Evolutionary conservation across 2,329 filamentous ascomycete genomes (phyloP).

Genomic region (Massarina eburnea): DNA sequence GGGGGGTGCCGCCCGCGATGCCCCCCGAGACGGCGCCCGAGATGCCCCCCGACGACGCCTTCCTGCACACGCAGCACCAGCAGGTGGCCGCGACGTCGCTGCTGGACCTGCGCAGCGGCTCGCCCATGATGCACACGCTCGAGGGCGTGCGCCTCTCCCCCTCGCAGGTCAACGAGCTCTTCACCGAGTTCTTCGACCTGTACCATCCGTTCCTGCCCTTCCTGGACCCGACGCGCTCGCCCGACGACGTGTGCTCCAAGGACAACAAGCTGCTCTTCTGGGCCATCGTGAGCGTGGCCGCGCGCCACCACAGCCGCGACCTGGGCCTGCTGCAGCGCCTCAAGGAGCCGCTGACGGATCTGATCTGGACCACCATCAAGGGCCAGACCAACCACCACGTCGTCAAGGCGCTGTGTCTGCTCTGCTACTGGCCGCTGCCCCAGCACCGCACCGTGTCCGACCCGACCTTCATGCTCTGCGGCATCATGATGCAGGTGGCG

Average conservation of each 20-base stretch:
- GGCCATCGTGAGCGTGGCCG: constrained; percentile 75
- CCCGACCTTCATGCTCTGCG: constrained; percentile 78
- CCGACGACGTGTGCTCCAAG: constrained; percentile 72
- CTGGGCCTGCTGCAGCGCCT: constrained; percentile 67
- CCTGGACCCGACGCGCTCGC: constrained; percentile 65
- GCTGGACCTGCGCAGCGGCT: constrained; percentile 50
- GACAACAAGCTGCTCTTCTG: constrained; percentile 84
- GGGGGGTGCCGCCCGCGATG: constrained; percentile 16
- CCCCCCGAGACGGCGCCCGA: constrained; percentile 28
- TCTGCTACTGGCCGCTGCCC: constrained; percentile 81
- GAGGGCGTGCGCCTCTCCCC: constrained; percentile 49
- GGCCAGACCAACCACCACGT: constrained; percentile 79
- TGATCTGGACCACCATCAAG: constrained; percentile 77
- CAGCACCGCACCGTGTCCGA: constrained; percentile 80
- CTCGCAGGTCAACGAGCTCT: constrained; percentile 57
- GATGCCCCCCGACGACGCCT: constrained; percentile 34
- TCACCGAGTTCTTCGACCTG: constrained; percentile 71
- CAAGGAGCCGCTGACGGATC: constrained; percentile 64
- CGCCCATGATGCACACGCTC: constrained; percentile 61
- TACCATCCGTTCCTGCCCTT: constrained; percentile 81
- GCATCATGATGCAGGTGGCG: constrained; percentile 84
- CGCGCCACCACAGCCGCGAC: constrained; percentile 68
- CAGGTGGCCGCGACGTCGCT: constrained; percentile 43
- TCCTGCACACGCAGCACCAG: constrained; percentile 39
- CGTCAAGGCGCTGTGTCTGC: constrained; percentile 76